Evolutionary conservation across 352 stramenopile species (phyloP).

Genomic region (Phytophthora cryptogea): DNA sequence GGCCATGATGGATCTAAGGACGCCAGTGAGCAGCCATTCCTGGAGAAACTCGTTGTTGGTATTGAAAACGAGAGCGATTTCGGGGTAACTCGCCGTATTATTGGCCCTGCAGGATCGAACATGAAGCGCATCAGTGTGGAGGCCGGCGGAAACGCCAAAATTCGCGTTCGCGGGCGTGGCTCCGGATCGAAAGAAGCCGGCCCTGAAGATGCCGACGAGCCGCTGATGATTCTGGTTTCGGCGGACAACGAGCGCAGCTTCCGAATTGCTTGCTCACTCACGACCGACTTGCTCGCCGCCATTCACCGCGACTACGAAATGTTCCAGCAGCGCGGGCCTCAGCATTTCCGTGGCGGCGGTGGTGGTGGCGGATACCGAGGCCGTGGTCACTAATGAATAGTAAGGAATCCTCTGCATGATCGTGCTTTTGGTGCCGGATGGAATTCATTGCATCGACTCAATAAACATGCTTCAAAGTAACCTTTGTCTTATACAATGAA

Average conservation of each 20-base stretch:
- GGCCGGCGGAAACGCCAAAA: slow-evolving; percentile 78
- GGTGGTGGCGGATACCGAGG: slow-evolving; percentile 31
- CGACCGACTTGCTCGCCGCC: slow-evolving; percentile 60
- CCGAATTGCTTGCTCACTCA: slow-evolving; percentile 72
- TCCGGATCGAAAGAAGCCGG: slow-evolving; percentile 80
- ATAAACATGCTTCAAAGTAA: slow-evolving; percentile 17
- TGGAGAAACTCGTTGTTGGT: slow-evolving; percentile 80
- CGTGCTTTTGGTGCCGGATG: neutral
- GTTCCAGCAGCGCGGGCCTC: slow-evolving; percentile 44
- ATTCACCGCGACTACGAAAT: slow-evolving; percentile 83
- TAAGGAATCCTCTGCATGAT: slow-evolving; percentile 3
- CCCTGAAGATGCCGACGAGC: slow-evolving; percentile 73
- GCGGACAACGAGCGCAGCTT: slow-evolving; percentile 88
- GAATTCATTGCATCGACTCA: slow-evolving; percentile 7
- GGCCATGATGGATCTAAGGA: slow-evolving; percentile 31
- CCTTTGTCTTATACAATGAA: slow-evolving; percentile 8
- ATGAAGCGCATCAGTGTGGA: slow-evolving; percentile 90
- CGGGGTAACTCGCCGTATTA: slow-evolving; percentile 82
- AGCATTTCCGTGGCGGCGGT: slow-evolving; percentile 24
- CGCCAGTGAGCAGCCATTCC: slow-evolving; percentile 37
- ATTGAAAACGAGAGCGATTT: slow-evolving; percentile 91
- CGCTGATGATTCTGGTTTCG: slow-evolving; percentile 84
- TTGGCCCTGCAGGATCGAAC: slow-evolving; percentile 75
- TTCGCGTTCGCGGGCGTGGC: slow-evolving; percentile 82
- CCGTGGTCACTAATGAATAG: slow-evolving; percentile 26